phyloP scores from a whole-genome alignment of 768 basidiomycete genomes.

The Cyathus striatus region DNA sequence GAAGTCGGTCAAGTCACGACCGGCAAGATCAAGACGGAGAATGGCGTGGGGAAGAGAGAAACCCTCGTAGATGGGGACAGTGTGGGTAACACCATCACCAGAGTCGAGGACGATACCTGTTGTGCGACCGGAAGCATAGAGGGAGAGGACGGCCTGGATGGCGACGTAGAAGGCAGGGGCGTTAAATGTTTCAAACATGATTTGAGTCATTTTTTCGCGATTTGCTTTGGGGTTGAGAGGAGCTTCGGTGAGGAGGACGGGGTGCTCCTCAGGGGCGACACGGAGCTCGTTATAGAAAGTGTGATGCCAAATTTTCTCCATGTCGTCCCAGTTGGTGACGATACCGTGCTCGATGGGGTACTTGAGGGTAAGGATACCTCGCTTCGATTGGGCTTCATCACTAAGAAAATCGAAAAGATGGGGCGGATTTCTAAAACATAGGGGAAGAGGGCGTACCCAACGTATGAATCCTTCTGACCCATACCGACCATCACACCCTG shows the following conservation, averaged over 20 bases:
- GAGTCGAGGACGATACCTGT: constrained; percentile 95
- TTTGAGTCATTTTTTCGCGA: constrained; percentile 92
- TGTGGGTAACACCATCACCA: constrained; percentile 94
- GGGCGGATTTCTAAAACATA: constrained; percentile 3
- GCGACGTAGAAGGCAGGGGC: constrained; percentile 89
- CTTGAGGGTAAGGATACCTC: constrained; percentile 90
- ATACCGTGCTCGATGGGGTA: constrained; percentile 94
- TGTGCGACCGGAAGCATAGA: constrained; percentile 93
- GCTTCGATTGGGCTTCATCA: constrained; percentile 43
- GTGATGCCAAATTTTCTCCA: constrained; percentile 99
- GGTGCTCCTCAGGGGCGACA: constrained; percentile 91
- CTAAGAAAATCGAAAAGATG: constrained; percentile 14
- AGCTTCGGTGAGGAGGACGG: constrained; percentile 87
- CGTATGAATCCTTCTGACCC: constrained; percentile 95
- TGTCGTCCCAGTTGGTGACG: constrained; percentile 98
- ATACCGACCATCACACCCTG: constrained; percentile 96
- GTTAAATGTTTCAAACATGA: constrained; percentile 97
- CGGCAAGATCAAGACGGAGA: constrained; percentile 86
- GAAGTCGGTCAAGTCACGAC: constrained; percentile 85
- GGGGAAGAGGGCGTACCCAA: constrained; percentile 57
- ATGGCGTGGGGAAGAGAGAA: constrained; percentile 93
- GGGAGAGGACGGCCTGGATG: constrained; percentile 86
- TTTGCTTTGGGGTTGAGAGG: constrained; percentile 92
- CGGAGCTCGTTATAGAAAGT: constrained; percentile 96
- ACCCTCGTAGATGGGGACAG: constrained; percentile 94